Percentiles rank a stretch among this genome's conserved stretches.
Evolutionary conservation across 1,284 basidiomycete species (phyloP).

Genomic region (Pyrrhoderma noxium): DNA sequence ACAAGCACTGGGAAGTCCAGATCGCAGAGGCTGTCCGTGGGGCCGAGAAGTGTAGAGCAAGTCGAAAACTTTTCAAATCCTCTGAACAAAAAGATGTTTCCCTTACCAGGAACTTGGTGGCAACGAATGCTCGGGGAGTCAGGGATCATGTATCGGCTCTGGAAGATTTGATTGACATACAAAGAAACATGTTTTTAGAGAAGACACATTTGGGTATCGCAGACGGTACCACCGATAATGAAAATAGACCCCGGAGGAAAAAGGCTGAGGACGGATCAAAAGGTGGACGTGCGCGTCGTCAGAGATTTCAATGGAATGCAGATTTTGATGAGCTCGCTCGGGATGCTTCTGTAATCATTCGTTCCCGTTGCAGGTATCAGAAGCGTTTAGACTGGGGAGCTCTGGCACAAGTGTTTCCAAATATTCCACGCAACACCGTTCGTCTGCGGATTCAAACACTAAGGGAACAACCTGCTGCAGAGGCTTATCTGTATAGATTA

Average conservation of each 20-base stretch:
- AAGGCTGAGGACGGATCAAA: slow-evolving; percentile 15
- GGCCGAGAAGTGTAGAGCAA: slow-evolving; percentile 9
- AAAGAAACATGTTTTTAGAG: slow-evolving; percentile 13
- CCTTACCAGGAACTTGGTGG: neutral
- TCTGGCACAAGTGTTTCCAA: slow-evolving; percentile 73
- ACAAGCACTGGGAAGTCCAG: slow-evolving; percentile 54
- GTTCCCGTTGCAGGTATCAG: slow-evolving; percentile 60
- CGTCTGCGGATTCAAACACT: slow-evolving; percentile 59
- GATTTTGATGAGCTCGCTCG: slow-evolving; percentile 83
- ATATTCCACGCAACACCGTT: slow-evolving; percentile 58
- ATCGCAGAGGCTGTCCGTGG: slow-evolving; percentile 28
- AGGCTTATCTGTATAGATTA: slow-evolving; percentile 69
- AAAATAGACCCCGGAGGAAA: neutral
- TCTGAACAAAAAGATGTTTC: slow-evolving; percentile 10
- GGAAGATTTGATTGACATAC: slow-evolving; percentile 33
- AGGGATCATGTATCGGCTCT: slow-evolving; percentile 29
- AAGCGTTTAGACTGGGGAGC: slow-evolving; percentile 62
- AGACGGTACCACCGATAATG: slow-evolving; percentile 1
- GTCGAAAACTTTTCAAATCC: slow-evolving; percentile 36
- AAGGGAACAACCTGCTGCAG: slow-evolving; percentile 55
- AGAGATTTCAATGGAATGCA: slow-evolving; percentile 74
- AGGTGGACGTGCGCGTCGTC: slow-evolving; percentile 32
- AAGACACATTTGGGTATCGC: neutral
- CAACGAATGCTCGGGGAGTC: slow-evolving; percentile 28
- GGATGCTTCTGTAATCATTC: slow-evolving; percentile 78